A percentile compares a stretch with the other conserved stretches of the same genome.
Evolutionary conservation across 2,329 filamentous ascomycete genomes (phyloP).

Genomic region (Huntiella abstrusa): DNA sequence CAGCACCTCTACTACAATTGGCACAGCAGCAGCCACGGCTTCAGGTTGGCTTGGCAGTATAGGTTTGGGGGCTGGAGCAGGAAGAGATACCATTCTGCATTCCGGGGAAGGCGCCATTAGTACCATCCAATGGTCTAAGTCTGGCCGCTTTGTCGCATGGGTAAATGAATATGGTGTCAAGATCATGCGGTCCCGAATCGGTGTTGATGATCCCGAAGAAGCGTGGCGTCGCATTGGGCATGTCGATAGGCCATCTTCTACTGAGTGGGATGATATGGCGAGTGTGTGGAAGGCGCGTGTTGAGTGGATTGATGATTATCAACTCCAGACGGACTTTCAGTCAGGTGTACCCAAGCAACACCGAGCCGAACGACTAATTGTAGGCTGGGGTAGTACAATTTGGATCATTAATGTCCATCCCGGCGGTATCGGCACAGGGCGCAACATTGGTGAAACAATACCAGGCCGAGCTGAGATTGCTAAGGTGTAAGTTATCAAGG

Average conservation of each 20-base stretch:
- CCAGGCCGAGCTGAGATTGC: constrained; percentile 74
- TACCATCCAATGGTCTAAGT: constrained; percentile 85
- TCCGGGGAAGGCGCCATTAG: constrained; percentile 83
- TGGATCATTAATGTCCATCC: constrained; percentile 90
- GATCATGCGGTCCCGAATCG: constrained; percentile 82
- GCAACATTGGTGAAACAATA: constrained; percentile 47
- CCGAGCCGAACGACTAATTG: constrained; percentile 52
- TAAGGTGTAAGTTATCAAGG: constrained; percentile 53
- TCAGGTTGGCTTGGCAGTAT: constrained; percentile 84
- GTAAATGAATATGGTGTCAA: constrained; percentile 94
- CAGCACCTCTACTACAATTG: constrained; percentile 73
- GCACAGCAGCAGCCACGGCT: constrained; percentile 63
- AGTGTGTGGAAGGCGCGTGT: constrained; percentile 81
- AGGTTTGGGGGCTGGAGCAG: constrained; percentile 52
- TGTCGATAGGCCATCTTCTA: constrained; percentile 69
- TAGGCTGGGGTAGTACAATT: constrained; percentile 90
- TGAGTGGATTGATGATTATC: constrained; percentile 81
- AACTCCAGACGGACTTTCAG: constrained; percentile 55
- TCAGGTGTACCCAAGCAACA: constrained; percentile 10
- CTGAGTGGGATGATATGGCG: constrained; percentile 91
- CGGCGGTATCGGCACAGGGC: constrained; percentile 47
- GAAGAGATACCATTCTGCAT: constrained; percentile 68
- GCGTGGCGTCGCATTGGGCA: constrained; percentile 93
- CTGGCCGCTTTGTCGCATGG: constrained; percentile 86
- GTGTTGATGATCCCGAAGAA: constrained; percentile 48